Evolutionary conservation across 768 basidiomycete species (phyloP).

Genomic region (Boletus sp.): DNA sequence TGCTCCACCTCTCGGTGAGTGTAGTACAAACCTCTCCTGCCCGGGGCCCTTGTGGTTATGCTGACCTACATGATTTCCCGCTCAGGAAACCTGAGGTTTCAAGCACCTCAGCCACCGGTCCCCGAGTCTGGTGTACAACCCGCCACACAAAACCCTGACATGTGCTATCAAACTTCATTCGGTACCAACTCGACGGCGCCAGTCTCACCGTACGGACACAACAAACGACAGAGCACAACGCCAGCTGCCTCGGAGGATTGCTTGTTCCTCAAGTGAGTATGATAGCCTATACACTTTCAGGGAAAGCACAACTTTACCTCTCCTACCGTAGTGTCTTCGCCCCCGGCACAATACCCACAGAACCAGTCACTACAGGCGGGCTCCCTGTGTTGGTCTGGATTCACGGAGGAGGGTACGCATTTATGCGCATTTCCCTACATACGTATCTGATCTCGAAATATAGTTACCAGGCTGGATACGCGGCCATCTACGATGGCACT

Average conservation of each 20-base stretch:
- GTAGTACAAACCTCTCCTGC: neutral
- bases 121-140: slow-evolving; percentile 18
- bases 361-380: neutral
- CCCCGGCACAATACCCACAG: slow-evolving; percentile 1
- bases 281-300: too few species aligned
- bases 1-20: slow-evolving; percentile 43
- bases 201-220: neutral
- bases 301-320: too few species aligned
- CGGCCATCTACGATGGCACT: slow-evolving; percentile 13
- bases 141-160: slow-evolving; percentile 25
- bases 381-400: slow-evolving; percentile 37
- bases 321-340: slow-evolving; percentile 8
- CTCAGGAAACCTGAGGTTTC: slow-evolving; percentile 25
- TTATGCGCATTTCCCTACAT: neutral
- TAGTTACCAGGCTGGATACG: slow-evolving; percentile 26
- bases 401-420: slow-evolving; percentile 34
- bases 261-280: slow-evolving; percentile 22
- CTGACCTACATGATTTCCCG: neutral
- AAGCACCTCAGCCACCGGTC: slow-evolving; percentile 27
- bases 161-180: slow-evolving; percentile 20
- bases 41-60: neutral
- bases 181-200: slow-evolving; percentile 9
- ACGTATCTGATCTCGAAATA: neutral
- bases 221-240: slow-evolving; percentile 8
- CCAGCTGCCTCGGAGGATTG: slow-evolving; percentile 31